These are phyloP conservation scores for Ilex aquifolium DNA, from an alignment of 257 asterid species.

Conservation along the genomic window DNA sequence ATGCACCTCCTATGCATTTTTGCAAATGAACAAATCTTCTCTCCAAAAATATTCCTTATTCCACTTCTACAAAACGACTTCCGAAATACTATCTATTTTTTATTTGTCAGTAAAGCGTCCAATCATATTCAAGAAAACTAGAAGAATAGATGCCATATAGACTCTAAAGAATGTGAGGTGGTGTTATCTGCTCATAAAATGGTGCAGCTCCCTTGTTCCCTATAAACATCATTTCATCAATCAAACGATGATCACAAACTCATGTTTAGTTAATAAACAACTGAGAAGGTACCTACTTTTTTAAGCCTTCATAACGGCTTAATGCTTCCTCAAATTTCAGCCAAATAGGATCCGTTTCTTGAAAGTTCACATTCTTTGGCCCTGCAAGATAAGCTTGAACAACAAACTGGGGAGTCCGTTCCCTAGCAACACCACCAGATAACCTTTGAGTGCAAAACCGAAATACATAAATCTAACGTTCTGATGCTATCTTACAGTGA, in stretches of 20 bases:
- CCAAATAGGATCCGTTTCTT: slow-evolving; percentile 61
- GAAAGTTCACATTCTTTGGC: slow-evolving; percentile 75
- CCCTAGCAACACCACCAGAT: slow-evolving; percentile 28
- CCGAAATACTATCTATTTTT: too few species aligned
- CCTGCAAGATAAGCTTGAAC: slow-evolving; percentile 87
- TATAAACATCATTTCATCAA: slow-evolving; percentile 16
- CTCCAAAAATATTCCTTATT: too few species aligned
- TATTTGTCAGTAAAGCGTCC: too few species aligned
- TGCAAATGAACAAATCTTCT: too few species aligned
- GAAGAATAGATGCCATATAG: background rate
- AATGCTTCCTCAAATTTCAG: slow-evolving; percentile 60
- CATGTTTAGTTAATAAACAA: background rate
- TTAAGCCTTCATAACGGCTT: slow-evolving; percentile 43
- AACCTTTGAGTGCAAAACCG: background rate
- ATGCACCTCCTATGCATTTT: too few species aligned
- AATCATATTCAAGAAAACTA: too few species aligned
- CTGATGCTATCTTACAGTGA: background rate
- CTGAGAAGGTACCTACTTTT: slow-evolving; percentile 30
- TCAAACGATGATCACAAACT: slow-evolving; percentile 1
- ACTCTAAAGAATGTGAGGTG: slow-evolving; percentile 1
- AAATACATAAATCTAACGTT: background rate
- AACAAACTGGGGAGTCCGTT: slow-evolving; percentile 60
- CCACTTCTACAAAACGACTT: too few species aligned
- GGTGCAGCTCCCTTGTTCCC: slow-evolving; percentile 50
- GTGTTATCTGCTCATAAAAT: slow-evolving; percentile 42